Conservation (phyloP, 768 basidiomycete genomes). For the Pilatotrama ljubarskyi region DNA sequence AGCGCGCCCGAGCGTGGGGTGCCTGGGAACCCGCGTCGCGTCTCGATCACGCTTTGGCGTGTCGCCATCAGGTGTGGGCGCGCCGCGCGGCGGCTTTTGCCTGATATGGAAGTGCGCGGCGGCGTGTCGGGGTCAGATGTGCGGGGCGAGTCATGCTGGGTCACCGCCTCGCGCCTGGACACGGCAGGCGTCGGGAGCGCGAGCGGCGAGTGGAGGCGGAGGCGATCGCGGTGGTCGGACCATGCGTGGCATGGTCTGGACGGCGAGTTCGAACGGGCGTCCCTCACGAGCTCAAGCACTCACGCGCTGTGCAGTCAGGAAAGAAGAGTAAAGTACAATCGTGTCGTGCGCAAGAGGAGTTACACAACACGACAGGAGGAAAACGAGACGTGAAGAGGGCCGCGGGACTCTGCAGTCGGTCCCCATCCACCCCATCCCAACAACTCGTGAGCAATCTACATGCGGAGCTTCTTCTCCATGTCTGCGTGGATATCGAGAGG, state of each 20-base stretch:
- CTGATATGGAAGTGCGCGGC: neutral
- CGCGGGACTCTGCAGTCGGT: neutral
- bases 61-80: neutral
- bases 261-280: too few species aligned
- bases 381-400: neutral
- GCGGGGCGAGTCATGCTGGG: constrained; percentile 7
- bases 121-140: constrained; percentile 7
- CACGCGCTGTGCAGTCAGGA: neutral
- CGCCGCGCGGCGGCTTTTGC: constrained; percentile 9
- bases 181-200: neutral
- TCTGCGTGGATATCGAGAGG: constrained; percentile 45
- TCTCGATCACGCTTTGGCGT: constrained; percentile 4
- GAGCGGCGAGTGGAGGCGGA: too few species aligned
- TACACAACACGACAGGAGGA: neutral
- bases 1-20: neutral
- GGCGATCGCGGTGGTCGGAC: too few species aligned
- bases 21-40: constrained; percentile 4
- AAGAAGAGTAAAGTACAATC: constrained; percentile 8
- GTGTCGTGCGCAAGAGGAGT: neutral
- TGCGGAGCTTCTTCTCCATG: constrained; percentile 50
- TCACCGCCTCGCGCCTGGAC: neutral
- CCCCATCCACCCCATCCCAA: neutral
- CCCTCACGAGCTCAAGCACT: too few species aligned
- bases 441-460: constrained; percentile 23
- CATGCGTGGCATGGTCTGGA: too few species aligned